Conservation (phyloP, 768 basidiomycete genomes). For the Naganishia friedmannii region DNA sequence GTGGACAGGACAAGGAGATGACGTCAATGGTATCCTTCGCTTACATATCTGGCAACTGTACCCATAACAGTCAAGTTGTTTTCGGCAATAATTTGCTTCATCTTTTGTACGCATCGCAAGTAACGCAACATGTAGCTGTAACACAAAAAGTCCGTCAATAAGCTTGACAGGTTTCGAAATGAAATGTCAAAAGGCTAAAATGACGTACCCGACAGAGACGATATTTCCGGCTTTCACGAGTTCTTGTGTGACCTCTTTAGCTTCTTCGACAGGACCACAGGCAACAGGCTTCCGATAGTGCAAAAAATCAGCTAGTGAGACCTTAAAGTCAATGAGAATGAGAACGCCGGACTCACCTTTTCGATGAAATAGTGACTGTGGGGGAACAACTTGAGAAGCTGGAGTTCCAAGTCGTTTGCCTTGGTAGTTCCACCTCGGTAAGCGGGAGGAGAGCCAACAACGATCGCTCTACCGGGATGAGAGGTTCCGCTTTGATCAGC, state of each 20-base stretch:
- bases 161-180: not conserved
- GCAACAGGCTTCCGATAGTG: slow-evolving; percentile 61
- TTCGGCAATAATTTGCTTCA: slow-evolving; percentile 92
- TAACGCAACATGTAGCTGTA: slow-evolving; percentile 79
- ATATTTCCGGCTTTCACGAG: slow-evolving; percentile 70
- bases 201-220: slow-evolving; percentile 72
- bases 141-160: not conserved
- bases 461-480: slow-evolving; percentile 60
- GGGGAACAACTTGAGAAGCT: slow-evolving; percentile 82
- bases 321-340: not conserved
- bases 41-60: slow-evolving; percentile 88
- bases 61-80: slow-evolving; percentile 93
- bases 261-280: slow-evolving; percentile 68
- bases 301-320: not conserved
- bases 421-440: slow-evolving; percentile 75
- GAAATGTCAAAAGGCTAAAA: not conserved
- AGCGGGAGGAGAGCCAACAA: slow-evolving; percentile 90
- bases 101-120: slow-evolving; percentile 87
- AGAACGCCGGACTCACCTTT: slow-evolving; percentile 55
- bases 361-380: slow-evolving; percentile 85
- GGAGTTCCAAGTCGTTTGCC: slow-evolving; percentile 79
- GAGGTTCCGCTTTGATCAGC: not conserved
- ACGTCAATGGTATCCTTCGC: slow-evolving; percentile 40
- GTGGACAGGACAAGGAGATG: not conserved
- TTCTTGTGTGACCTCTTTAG: slow-evolving; percentile 67